These are phyloP conservation scores for Collybia sordida DNA, from an alignment of 768 basidiomycete genomes.

Conservation along the genomic window DNA sequence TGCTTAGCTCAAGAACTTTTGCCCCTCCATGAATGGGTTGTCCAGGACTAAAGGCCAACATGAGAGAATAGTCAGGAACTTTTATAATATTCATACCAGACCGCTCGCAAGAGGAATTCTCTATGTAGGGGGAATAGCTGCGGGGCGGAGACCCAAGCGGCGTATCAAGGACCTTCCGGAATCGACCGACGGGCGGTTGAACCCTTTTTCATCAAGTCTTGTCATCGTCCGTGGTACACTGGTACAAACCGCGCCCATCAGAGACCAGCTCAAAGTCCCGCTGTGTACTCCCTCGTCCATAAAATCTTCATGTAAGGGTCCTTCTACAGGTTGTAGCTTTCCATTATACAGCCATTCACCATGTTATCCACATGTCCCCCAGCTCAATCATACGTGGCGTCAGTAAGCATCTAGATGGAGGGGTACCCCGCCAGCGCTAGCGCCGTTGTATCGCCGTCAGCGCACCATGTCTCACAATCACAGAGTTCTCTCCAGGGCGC, in stretches of 20 bases:
- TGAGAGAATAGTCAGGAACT: not conserved
- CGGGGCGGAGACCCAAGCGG: not conserved
- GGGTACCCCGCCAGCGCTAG: constrained; percentile 14
- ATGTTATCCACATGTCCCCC: not conserved
- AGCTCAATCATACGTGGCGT: not conserved
- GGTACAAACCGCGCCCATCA: constrained; percentile 27
- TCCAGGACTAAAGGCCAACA: not conserved
- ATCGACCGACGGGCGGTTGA: constrained; percentile 10
- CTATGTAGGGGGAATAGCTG: not conserved
- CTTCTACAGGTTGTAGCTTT: not conserved
- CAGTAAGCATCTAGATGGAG: not conserved
- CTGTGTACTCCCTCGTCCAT: not conserved
- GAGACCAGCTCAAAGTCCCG: constrained; percentile 18
- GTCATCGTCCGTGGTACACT: constrained; percentile 28
- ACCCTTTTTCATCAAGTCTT: not conserved
- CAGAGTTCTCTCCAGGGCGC: constrained; percentile 14
- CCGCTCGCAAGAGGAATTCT: not conserved
- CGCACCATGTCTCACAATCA: not conserved
- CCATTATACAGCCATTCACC: not conserved
- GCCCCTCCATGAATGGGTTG: not conserved
- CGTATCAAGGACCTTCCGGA: constrained; percentile 4
- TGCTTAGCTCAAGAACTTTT: not conserved
- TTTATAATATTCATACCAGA: not conserved
- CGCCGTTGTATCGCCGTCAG: not conserved
- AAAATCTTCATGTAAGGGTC: constrained; percentile 1